These are phyloP conservation scores for Candida silvicultrix DNA, from an alignment of 805 yeast species.

Conservation along the genomic window DNA sequence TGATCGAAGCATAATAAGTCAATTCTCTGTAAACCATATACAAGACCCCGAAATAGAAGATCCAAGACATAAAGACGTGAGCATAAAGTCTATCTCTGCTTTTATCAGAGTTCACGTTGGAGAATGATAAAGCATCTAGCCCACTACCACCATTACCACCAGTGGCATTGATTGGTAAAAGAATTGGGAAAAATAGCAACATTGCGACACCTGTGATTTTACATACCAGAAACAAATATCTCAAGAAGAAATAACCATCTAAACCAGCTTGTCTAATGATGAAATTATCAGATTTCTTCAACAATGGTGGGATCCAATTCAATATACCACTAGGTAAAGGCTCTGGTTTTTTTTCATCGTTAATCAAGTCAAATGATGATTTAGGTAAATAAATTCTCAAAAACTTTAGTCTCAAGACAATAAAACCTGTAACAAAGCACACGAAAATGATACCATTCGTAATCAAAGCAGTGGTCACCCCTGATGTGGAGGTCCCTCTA, in stretches of 20 bases:
- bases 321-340: constrained; percentile 66
- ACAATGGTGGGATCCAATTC: constrained; percentile 62
- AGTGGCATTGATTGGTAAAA: constrained; percentile 81
- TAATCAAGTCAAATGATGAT: constrained; percentile 52
- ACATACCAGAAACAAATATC: constrained; percentile 62
- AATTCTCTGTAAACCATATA: constrained; percentile 81
- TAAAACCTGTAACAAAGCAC: constrained; percentile 47
- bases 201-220: constrained; percentile 49
- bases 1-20: constrained; percentile 65
- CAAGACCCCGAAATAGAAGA: constrained; percentile 63
- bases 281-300: constrained; percentile 65
- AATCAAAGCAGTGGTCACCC: constrained; percentile 66
- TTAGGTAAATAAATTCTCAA: constrained; percentile 83
- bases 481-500: constrained; percentile 38
- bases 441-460: constrained; percentile 64
- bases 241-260: constrained; percentile 88
- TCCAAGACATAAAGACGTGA: constrained; percentile 77
- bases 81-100: constrained; percentile 66
- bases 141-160: constrained; percentile 59
- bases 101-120: constrained; percentile 47
- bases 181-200: constrained; percentile 50
- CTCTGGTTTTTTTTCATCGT: constrained; percentile 59
- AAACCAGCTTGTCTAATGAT: constrained; percentile 82
- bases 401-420: constrained; percentile 58
- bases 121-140: constrained; percentile 68